Conservation (phyloP, 208 protist species). For the Strigomonas galati region DNA sequence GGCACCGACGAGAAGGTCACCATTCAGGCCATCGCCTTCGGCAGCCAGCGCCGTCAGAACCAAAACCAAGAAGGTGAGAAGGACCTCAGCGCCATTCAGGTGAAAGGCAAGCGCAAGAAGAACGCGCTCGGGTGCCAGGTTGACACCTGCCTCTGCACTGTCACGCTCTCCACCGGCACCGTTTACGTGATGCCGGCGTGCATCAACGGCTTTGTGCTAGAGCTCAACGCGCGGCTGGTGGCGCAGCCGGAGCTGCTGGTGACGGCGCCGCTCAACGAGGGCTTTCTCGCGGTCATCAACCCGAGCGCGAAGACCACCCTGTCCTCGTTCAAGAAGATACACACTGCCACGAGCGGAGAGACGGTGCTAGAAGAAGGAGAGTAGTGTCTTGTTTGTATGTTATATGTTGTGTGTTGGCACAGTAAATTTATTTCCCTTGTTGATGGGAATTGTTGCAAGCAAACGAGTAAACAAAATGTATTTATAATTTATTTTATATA, state of each 20-base stretch:
- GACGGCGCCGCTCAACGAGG: constrained; percentile 52
- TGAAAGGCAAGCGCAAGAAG: constrained; percentile 82
- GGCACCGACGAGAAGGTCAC: constrained; percentile 11
- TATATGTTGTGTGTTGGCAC: not conserved
- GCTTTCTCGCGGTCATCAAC: constrained; percentile 77
- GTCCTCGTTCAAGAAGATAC: constrained; percentile 2
- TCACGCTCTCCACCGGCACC: constrained; percentile 43
- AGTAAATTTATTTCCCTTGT: not conserved
- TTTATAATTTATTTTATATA: constrained; percentile 13
- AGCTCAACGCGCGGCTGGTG: constrained; percentile 66
- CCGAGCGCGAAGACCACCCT: constrained; percentile 35
- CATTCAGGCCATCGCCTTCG: constrained; percentile 21
- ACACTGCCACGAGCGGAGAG: not conserved
- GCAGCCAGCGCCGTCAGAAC: constrained; percentile 11
- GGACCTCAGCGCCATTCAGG: constrained; percentile 32
- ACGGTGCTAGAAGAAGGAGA: constrained; percentile 2
- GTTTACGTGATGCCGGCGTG: constrained; percentile 66
- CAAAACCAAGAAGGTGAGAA: constrained; percentile 43
- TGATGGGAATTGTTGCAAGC: no score
- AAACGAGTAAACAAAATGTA: no score
- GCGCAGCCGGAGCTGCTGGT: constrained; percentile 52
- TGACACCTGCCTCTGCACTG: constrained; percentile 73
- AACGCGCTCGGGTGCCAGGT: constrained; percentile 75
- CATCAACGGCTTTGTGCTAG: constrained; percentile 76
- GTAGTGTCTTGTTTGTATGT: no score